Base-by-base conservation (phyloP, 2,329 filamentous ascomycete genomes). In the Diaporthe vexans region DNA sequence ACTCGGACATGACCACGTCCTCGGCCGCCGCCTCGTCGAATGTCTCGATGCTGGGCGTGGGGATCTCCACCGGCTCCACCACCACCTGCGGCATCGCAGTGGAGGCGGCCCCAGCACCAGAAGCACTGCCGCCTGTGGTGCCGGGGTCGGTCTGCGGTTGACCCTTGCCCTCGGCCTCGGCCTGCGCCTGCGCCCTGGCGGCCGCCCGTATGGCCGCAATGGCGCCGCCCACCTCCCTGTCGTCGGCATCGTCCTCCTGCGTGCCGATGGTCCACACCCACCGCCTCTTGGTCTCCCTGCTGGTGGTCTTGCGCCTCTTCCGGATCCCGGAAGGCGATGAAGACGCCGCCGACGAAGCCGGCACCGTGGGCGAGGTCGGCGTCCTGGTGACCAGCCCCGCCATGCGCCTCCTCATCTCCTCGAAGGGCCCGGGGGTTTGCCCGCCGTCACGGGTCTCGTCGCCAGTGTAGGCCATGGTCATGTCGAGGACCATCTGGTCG, bases 211-310 rank as follows among this genome's bases (percentile, higher is more conserved):
- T 76, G 9, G 86, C 85, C 19, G 84, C 82, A 26, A 87, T 81
- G 3, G 86, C 85, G 0, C 84, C 86, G 48, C 84, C 85, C 6
- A 86, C 80, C 43, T 84, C 82, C 72, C 85, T 83, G 19, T 85
- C 83, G 10, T 86, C 82, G 1, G 85, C 86, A 10, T 86, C 82
- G 1, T 86, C 86, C 1, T 89, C 88, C 74, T 87, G 86, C 3
- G 72, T 75, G 24, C 88, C 89, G 58, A 93, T 91, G 1, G 91
- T 92, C 91, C 91, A 92, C 48, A 91, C 88, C 91, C 91, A 92
- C 57, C 88, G 88, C 17, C 90, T 84, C 81, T 89, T 91, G 86
- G 91, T 92, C 77, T 92, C 91, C 79, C 84, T 63, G 56, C 29
- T 58, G 29, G 56, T n/a, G 1, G 59, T 91, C 76, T 91, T 89